These are phyloP conservation scores for Aspergillus bertholletiae DNA, from an alignment of 495 filamentous ascomycete species.

Conservation along the genomic window DNA sequence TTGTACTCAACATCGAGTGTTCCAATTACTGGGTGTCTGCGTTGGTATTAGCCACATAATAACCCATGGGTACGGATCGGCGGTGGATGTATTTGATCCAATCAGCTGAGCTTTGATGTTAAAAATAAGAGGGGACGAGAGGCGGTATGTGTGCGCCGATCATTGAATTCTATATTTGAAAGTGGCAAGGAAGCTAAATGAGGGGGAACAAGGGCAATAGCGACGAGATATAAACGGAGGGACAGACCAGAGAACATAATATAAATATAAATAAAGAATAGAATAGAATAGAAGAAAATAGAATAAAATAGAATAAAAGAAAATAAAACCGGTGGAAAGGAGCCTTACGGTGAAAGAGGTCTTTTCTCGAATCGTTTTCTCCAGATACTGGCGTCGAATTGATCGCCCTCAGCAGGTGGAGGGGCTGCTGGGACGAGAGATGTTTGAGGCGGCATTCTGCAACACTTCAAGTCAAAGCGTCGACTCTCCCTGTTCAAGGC, in stretches of 20 bases:
- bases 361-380: slow-evolving; percentile 21
- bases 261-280: background rate
- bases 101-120: background rate
- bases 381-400: slow-evolving; percentile 12
- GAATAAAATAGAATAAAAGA: background rate
- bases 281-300: background rate
- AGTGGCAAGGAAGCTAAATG: background rate
- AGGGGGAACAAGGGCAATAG: slow-evolving; percentile 1
- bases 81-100: background rate
- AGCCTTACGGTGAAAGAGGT: slow-evolving; percentile 19
- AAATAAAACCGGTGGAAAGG: background rate
- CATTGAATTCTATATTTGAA: slow-evolving; percentile 2
- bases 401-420: slow-evolving; percentile 12
- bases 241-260: too few relatives aligned
- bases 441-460: slow-evolving; percentile 14
- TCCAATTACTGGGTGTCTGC: slow-evolving; percentile 32
- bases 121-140: background rate
- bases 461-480: slow-evolving; percentile 6
- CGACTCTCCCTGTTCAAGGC: slow-evolving; percentile 8
- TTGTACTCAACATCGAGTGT: slow-evolving; percentile 45
- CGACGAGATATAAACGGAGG: too few relatives aligned
- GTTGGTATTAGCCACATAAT: background rate
- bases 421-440: slow-evolving; percentile 8
- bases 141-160: slow-evolving; percentile 13
- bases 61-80: background rate